phyloP scores from a whole-genome alignment of 306 rosid genomes.

The Medicago arabica region DNA sequence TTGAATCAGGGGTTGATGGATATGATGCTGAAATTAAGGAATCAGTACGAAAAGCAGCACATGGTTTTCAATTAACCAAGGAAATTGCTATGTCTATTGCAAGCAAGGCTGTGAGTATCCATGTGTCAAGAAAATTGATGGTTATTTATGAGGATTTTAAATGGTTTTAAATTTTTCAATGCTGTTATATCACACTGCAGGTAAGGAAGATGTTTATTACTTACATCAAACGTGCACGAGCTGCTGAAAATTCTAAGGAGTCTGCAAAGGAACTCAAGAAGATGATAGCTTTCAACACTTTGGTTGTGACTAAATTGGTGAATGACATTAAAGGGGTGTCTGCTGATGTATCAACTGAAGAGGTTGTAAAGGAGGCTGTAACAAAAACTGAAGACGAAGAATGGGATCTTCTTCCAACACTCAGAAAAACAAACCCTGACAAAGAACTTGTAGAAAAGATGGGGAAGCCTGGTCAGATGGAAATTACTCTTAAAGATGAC shows the following conservation, averaged over 20 bases:
- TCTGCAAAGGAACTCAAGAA: conserved; percentile 93
- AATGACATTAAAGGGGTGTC: conserved; percentile 95
- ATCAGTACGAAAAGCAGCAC: conserved; percentile 91
- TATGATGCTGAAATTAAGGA: conserved; percentile 77
- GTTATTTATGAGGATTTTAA: conserved; percentile 18
- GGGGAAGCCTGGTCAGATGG: conserved; percentile 91
- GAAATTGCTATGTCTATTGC: conserved; percentile 94
- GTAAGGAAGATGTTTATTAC: conserved; percentile 77
- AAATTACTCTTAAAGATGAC: conserved; percentile 91
- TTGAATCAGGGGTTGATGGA: conserved; percentile 94
- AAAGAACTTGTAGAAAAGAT: conserved; percentile 67
- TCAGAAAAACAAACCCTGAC: conserved; percentile 69
- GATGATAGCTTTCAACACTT: conserved; percentile 86
- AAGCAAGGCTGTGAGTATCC: conserved; percentile 87
- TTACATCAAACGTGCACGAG: conserved; percentile 82
- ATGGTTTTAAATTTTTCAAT: conserved; percentile 20
- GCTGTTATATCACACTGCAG: conserved; percentile 53
- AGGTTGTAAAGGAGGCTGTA: conserved; percentile 57
- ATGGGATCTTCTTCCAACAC: conserved; percentile 83
- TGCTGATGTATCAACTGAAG: conserved; percentile 64
- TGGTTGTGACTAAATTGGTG: conserved; percentile 92
- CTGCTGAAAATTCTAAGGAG: conserved; percentile 78
- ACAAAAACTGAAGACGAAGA: conserved; percentile 62
- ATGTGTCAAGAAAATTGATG: conserved; percentile 38
- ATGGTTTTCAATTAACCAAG: conserved; percentile 84